Evolutionary conservation across 768 basidiomycete genomes (phyloP).

Genomic region (Suillus bovinus): DNA sequence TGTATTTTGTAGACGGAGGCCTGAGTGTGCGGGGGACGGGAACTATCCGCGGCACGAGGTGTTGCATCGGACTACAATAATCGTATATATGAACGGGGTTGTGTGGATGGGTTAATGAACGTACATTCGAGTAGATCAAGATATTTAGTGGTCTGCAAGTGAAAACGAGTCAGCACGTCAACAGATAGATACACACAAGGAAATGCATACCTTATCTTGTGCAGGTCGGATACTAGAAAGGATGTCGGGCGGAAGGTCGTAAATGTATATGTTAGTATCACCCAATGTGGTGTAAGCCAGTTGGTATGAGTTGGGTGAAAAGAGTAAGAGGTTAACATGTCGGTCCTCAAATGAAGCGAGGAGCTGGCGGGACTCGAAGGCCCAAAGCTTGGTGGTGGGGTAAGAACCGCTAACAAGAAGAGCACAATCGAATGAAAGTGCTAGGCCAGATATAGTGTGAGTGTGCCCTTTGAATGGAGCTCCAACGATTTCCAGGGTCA

Average conservation of each 20-base stretch:
- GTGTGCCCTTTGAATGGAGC: background rate
- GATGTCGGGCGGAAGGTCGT: background rate
- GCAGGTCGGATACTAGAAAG: background rate
- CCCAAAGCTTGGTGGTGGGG: background rate
- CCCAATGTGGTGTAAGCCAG: background rate
- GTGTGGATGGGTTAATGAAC: no score
- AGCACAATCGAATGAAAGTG: conserved; percentile 1
- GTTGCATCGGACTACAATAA: background rate
- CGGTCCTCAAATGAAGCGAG: background rate
- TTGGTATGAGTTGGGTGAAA: background rate
- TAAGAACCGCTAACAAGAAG: background rate
- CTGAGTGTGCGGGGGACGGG: background rate
- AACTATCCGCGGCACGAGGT: background rate
- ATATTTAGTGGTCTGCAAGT: background rate
- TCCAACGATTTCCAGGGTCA: background rate
- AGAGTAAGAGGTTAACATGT: fast-evolving
- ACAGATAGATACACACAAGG: background rate
- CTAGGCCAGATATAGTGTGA: fast-evolving
- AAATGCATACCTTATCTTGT: background rate
- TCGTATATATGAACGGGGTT: background rate
- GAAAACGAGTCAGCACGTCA: background rate
- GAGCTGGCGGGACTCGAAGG: conserved; percentile 1
- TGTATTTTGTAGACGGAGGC: background rate
- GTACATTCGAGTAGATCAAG: background rate
- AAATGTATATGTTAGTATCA: background rate